phyloP scores from a whole-genome alignment of 2,329 filamentous ascomycete genomes.

The Alternaria arborescens region DNA sequence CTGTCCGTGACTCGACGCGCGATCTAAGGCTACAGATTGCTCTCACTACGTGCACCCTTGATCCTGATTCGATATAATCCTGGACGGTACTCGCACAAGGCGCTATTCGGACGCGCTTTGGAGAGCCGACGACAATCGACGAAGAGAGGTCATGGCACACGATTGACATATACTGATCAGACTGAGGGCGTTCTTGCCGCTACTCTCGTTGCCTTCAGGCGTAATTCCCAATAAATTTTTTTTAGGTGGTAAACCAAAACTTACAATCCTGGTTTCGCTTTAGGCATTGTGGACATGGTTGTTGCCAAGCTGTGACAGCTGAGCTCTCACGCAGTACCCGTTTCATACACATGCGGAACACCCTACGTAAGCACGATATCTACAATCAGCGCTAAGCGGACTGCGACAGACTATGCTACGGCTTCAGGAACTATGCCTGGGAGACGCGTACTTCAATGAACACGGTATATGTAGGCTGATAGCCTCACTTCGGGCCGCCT shows the following conservation, averaged over 20 bases:
- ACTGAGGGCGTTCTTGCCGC: neutral
- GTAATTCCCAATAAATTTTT: neutral
- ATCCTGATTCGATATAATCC: neutral
- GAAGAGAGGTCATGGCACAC: neutral
- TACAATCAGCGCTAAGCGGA: constrained; percentile 22
- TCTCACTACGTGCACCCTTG: neutral
- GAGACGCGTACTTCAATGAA: constrained; percentile 33
- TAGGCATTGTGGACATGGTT: constrained; percentile 24
- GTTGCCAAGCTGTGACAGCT: constrained; percentile 33
- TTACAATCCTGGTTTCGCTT: neutral
- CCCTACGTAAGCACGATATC: constrained; percentile 24
- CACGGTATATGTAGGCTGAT: constrained; percentile 22
- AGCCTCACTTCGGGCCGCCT: constrained; percentile 6
- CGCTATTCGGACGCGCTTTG: neutral
- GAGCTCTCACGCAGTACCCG: constrained; percentile 36
- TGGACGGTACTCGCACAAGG: neutral
- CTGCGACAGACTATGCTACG: constrained; percentile 34
- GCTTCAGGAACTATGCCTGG: constrained; percentile 22
- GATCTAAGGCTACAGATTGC: neutral
- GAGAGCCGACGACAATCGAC: neutral
- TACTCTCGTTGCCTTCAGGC: neutral
- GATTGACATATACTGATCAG: neutral
- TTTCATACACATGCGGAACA: constrained; percentile 38
- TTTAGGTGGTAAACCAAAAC: neutral
- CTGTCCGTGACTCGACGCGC: neutral